These are phyloP conservation scores for Lineolata rhizophorae DNA, from an alignment of 495 filamentous ascomycete species.

Conservation along the genomic window DNA sequence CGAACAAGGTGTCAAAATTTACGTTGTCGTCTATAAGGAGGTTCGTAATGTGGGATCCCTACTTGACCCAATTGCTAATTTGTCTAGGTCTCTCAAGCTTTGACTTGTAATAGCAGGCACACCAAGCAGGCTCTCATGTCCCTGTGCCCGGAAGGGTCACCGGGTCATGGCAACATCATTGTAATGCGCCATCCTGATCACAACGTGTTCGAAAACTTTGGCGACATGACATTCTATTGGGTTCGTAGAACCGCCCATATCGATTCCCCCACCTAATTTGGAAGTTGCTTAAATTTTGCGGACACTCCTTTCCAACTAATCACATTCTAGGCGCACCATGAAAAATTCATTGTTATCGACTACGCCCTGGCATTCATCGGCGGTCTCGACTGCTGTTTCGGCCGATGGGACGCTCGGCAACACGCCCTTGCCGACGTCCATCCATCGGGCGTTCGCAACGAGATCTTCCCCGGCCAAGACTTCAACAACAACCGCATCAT, in stretches of 20 bases:
- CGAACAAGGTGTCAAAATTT: constrained; percentile 87
- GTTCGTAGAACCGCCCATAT: not conserved
- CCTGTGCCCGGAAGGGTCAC: constrained; percentile 58
- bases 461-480: constrained; percentile 88
- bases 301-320: no score
- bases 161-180: constrained; percentile 67
- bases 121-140: constrained; percentile 72
- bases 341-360: constrained; percentile 90
- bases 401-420: constrained; percentile 73
- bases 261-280: no score
- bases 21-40: constrained; percentile 83
- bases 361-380: constrained; percentile 80
- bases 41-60: constrained; percentile 1
- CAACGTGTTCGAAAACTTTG: constrained; percentile 79
- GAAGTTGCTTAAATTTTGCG: no score
- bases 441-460: constrained; percentile 56
- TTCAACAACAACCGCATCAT: constrained; percentile 85
- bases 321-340: constrained; percentile 94
- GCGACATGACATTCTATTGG: constrained; percentile 97
- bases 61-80: constrained; percentile 1
- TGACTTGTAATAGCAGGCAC: constrained; percentile 83
- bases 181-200: constrained; percentile 91
- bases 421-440: constrained; percentile 77
- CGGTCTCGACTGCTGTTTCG: constrained; percentile 89
- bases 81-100: constrained; percentile 46